Evolutionary conservation across 805 yeast species (phyloP).

Genomic region (Yarrowia bubula): DNA sequence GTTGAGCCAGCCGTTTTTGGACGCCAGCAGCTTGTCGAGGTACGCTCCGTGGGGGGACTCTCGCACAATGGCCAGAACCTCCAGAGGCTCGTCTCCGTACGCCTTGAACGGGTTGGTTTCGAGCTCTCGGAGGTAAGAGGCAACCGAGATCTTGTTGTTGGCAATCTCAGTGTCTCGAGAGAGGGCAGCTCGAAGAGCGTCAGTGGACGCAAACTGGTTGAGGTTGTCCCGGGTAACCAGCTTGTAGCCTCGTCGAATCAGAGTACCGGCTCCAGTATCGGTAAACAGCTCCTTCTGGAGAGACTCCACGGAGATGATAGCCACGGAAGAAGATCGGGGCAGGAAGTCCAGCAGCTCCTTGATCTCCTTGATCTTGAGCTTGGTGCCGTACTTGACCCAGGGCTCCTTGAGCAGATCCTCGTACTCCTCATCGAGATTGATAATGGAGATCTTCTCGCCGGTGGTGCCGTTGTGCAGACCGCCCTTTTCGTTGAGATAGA

Average conservation of each 20-base stretch:
- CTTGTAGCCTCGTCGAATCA: constrained; percentile 96
- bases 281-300: constrained; percentile 96
- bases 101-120: constrained; percentile 64
- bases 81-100: constrained; percentile 94
- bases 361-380: constrained; percentile 93
- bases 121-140: constrained; percentile 73
- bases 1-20: constrained; percentile 94
- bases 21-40: constrained; percentile 80
- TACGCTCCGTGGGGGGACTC: constrained; percentile 48
- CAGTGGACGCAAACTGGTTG: constrained; percentile 57
- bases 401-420: constrained; percentile 85
- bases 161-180: constrained; percentile 72
- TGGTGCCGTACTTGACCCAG: constrained; percentile 99
- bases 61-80: constrained; percentile 83
- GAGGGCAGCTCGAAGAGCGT: constrained; percentile 70
- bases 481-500: constrained; percentile 95
- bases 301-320: constrained; percentile 92
- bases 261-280: constrained; percentile 98
- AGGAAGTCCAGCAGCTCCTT: constrained; percentile 88
- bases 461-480: constrained; percentile 92
- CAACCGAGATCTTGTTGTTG: constrained; percentile 69
- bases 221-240: constrained; percentile 63
- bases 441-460: constrained; percentile 82
- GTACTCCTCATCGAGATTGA: constrained; percentile 91
- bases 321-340: constrained; percentile 97